phyloP scores from a whole-genome alignment of 805 yeast genomes.

The Metschnikowia continentalis region DNA sequence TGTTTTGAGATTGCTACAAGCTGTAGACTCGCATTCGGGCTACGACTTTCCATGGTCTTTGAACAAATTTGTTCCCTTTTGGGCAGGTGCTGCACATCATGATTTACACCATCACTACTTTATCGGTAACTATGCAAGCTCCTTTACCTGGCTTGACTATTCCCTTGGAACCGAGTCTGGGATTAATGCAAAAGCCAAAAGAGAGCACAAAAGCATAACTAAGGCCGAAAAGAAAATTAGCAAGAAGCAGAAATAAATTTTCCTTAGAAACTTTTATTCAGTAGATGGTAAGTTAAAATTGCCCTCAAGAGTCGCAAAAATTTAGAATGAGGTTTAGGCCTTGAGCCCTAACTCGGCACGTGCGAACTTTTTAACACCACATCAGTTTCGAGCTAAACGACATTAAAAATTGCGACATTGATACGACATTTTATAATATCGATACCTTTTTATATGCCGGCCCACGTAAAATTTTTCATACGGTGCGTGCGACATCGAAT shows the following conservation, averaged over 20 bases:
- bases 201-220: slow-evolving; percentile 42
- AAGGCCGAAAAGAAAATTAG: slow-evolving; percentile 35
- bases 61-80: slow-evolving; percentile 86
- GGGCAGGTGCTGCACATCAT: slow-evolving; percentile 99
- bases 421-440: slow-evolving; percentile 10
- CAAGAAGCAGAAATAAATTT: slow-evolving; percentile 15
- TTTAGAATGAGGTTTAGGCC: background rate
- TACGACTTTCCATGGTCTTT: slow-evolving; percentile 97
- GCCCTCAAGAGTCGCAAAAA: background rate
- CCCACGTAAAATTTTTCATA: slow-evolving; percentile 15
- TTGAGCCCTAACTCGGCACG: slow-evolving; percentile 4
- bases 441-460: slow-evolving; percentile 7
- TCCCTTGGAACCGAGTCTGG: slow-evolving; percentile 54
- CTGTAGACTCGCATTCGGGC: slow-evolving; percentile 96
- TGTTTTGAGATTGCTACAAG: slow-evolving; percentile 84
- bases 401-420: slow-evolving; percentile 4
- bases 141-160: slow-evolving; percentile 58
- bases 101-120: slow-evolving; percentile 95
- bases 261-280: background rate
- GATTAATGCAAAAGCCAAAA: slow-evolving; percentile 44
- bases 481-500: slow-evolving; percentile 16
- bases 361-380: background rate
- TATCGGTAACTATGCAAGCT: slow-evolving; percentile 55
- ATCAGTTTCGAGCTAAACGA: background rate
- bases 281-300: background rate